Evolutionary conservation across 2,329 filamentous ascomycete genomes (phyloP).

Genomic region (Pyricularia sp.): DNA sequence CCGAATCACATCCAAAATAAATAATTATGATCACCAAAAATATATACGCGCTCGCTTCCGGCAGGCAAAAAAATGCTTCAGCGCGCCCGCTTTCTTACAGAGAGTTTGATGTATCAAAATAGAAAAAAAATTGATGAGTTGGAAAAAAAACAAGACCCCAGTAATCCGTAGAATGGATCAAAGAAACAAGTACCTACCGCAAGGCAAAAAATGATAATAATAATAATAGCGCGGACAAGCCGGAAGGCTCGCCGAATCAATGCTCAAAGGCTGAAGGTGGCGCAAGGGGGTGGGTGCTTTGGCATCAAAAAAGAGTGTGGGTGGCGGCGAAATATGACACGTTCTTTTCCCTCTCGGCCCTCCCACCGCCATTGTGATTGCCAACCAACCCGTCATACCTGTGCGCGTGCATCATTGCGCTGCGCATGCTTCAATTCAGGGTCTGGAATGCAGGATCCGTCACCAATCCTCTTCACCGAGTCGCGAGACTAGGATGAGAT

Average conservation of each 20-base stretch:
- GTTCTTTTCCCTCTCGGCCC: background rate
- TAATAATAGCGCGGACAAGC: background rate
- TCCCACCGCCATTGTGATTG: background rate
- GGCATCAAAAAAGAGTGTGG: background rate
- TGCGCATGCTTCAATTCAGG: no score
- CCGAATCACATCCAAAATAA: no score
- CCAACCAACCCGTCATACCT: background rate
- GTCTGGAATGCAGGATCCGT: background rate
- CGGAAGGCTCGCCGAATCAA: background rate
- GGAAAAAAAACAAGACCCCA: background rate
- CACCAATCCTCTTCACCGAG: background rate
- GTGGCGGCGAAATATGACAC: background rate
- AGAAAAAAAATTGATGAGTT: background rate
- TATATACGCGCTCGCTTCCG: no score
- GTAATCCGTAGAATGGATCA: no score
- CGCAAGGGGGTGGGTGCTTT: background rate
- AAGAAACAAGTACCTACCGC: no score
- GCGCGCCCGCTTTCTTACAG: no score
- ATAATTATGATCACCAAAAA: no score
- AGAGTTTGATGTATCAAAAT: background rate
- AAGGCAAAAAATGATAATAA: no score
- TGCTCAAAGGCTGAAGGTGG: background rate
- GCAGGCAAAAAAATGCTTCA: no score
- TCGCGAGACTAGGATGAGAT: background rate
- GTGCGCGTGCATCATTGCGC: no score